Evolutionary conservation across 768 basidiomycete species (phyloP).

Genomic region (Collybia sordida): DNA sequence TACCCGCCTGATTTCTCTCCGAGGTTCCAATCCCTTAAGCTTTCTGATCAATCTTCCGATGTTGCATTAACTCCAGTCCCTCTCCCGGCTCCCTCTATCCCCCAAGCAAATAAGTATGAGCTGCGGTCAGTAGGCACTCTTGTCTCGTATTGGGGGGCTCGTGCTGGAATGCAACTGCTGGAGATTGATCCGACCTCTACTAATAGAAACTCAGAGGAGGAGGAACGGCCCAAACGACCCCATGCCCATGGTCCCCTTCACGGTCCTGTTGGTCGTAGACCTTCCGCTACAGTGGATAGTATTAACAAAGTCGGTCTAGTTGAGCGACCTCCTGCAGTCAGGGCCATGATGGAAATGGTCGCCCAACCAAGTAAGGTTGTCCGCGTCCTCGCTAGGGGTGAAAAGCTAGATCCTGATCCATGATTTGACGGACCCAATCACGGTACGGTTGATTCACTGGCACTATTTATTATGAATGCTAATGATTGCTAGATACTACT

Average conservation of each 20-base stretch:
- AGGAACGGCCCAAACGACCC: slow-evolving; percentile 23
- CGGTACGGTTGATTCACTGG: too few relatives aligned
- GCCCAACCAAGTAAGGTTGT: slow-evolving; percentile 75
- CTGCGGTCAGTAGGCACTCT: slow-evolving; percentile 62
- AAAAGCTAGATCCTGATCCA: slow-evolving; percentile 65
- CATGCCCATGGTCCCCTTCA: slow-evolving; percentile 9
- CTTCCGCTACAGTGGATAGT: slow-evolving; percentile 2
- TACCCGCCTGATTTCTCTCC: slow-evolving; percentile 31
- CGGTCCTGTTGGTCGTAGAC: slow-evolving; percentile 14
- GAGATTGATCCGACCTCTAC: slow-evolving; percentile 50
- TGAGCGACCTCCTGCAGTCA: slow-evolving; percentile 74
- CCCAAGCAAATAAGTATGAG: slow-evolving; percentile 57
- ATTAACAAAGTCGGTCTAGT: slow-evolving; percentile 43
- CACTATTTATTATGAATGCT: too few relatives aligned
- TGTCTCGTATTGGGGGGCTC: slow-evolving; percentile 66
- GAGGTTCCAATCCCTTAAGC: slow-evolving; percentile 22
- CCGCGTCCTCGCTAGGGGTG: slow-evolving; percentile 78
- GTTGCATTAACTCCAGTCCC: slow-evolving; percentile 54
- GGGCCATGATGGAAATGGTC: slow-evolving; percentile 81
- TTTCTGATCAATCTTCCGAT: slow-evolving; percentile 25
- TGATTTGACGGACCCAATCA: slow-evolving; percentile 7
- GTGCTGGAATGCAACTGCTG: slow-evolving; percentile 57
- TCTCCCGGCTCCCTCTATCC: slow-evolving; percentile 56
- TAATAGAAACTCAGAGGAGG: slow-evolving; percentile 28
- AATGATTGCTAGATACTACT: too few relatives aligned